Base-by-base conservation (phyloP, 352 stramenopile species). In the Globisporangium uncinulatum region DNA sequence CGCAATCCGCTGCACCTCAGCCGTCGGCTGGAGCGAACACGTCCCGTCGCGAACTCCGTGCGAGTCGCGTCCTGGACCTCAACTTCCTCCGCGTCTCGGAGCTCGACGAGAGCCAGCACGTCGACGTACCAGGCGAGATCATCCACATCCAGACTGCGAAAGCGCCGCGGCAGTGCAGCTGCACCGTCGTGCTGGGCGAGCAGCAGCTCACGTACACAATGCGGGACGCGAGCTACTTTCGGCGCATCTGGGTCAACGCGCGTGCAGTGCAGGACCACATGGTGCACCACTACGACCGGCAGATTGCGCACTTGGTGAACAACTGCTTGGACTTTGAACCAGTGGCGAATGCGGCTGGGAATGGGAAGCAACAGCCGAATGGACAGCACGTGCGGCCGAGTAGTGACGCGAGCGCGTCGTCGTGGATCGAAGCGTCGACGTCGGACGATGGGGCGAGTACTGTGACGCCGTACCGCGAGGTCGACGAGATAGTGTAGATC, bases 201-300 rank as follows among this genome's bases (percentile, higher is more conserved):
- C 79, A 89, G 58, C 71, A 83, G 53, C 66, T 92, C 39, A 73
- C 83, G 64, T 92, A 89, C 59, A 86, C 78, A 11, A 48, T 87
- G 36, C 79, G 78, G 7, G 75, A 89, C 39, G 75, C 79, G 4
- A 75, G 69, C 47, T 79, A 83, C 57, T 92, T 92, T 56, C 79
- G 80, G 10, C 75, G 77, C 43, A 87, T 92, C 43, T 85, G 66
- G 65, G 69, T 84, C 48, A 92, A 70, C 31, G 61, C 74, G 3
- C 82, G 76, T 32, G 71, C 79, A 3, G 19, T 86, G 50, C 69
- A 81, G 54, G 82, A 92, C 56, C 82, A 92, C 66, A 84, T 92
- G 71, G 73, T 86, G n/a, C 79, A 92, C 57, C 82, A 92, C 61
- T 92, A 92, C 61, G 82, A 89, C 67, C 77, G 80, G 43, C 81